Evolutionary conservation across 1,284 basidiomycete genomes (phyloP), one percentile per base, ranked within the genome.

Genomic region (Psilocybe mexicana): DNA sequence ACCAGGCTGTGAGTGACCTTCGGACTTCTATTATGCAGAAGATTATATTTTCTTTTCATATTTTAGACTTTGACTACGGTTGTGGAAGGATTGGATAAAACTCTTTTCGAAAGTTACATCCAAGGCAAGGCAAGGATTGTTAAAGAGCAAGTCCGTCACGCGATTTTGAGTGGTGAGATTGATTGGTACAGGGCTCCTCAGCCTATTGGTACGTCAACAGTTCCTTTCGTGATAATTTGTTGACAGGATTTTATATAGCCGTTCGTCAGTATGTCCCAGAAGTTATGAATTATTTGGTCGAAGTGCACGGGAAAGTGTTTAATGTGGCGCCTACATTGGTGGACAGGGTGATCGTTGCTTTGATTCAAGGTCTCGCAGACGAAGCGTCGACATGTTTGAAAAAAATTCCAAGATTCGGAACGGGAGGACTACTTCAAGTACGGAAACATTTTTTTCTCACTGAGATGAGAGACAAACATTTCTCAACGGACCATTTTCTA

Each of bases 381-480:
- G 90, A 94, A 64, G 89, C 92, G 0, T 76, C 96, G 42, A 80
- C 81, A 3, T 90, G 86, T 69, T 98, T 98, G 82, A 81, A 82
- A 55, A 86, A 92, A 69, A 86, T 98, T 25, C 86, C 85, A 61
- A 81, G 87, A 35, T 98, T 98, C 67, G 95, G 96, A n/a, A 96
- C 96, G 83, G 96, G 97, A 38, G 97, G 97, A 6, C 97, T 99
- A 94, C 81, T 99, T 23, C 86, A 91, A 58, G 94, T 95, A 69
- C 60, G 87, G 80, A 5, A 3, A 14, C 45, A 26, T 18, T 25
- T 33, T 18, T 43, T 30, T 30, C 40, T n/a, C 2, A 43, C 4
- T 24, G 30, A 8, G 30, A 28, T 40, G 38, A 43, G 5, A 25
- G 3, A 24, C 30, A 5, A 8, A 24, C 2, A 14, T 23, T 2